phyloP scores from a whole-genome alignment of 495 filamentous ascomycete genomes.

The Aspergillus nidulans region DNA sequence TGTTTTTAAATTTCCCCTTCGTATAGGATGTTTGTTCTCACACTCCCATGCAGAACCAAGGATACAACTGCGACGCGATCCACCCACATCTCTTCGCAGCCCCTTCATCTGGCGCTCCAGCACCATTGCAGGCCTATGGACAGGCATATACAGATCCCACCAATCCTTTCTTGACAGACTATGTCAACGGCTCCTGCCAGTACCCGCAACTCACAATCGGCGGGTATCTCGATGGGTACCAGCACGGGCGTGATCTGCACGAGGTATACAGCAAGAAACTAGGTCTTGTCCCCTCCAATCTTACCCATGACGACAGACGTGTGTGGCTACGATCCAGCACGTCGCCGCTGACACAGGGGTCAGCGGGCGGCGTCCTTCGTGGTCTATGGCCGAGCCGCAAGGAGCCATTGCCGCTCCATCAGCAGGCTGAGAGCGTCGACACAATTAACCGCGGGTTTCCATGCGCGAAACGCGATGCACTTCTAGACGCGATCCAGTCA shows the following conservation, averaged over 20 bases:
- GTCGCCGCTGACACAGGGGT: conserved; percentile 34
- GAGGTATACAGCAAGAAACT: conserved; percentile 35
- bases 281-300: conserved; percentile 23
- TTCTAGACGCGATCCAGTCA: conserved; percentile 25
- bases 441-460: conserved; percentile 38
- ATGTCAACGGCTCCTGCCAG: conserved; percentile 40
- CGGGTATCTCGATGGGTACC: conserved; percentile 38
- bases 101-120: conserved; percentile 9
- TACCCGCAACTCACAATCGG: conserved; percentile 44
- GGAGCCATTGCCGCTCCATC: conserved; percentile 36
- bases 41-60: conserved; percentile 29
- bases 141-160: conserved; percentile 36
- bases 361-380: conserved; percentile 37
- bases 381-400: conserved; percentile 34
- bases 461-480: conserved; percentile 24
- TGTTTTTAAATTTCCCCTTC: background rate
- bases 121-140: conserved; percentile 36
- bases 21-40: background rate
- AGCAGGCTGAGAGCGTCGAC: conserved; percentile 34
- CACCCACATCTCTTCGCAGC: conserved; percentile 38
- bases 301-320: conserved; percentile 11
- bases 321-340: conserved; percentile 42
- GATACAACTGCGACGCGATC: conserved; percentile 37
- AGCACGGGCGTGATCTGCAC: conserved; percentile 40
- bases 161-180: conserved; percentile 32